Evolutionary conservation across 148 eudicot genomes (phyloP), one percentile per base, ranked within the genome.

Genomic region (Cornus controversa): DNA sequence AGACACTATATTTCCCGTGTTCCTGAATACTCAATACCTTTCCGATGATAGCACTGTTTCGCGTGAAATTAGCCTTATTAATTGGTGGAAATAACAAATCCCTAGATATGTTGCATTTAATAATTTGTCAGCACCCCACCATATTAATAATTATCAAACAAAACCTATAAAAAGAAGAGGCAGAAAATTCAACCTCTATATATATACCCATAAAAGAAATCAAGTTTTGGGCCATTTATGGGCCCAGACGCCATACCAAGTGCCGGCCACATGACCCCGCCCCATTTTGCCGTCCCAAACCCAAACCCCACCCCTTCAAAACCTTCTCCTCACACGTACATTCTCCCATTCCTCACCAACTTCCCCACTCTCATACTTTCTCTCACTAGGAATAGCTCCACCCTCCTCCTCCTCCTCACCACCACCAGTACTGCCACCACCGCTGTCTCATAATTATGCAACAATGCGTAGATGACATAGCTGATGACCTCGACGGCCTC

Each of bases 261-360:
- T 23, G 80, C 80, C 80, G 80, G 75, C 80, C n/a, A 22, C 26
- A 15, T 13, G 54, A 70, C 57, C 72, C 26, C 4, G 24, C 40
- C 29, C 57, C 58, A 28, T 18, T 14, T 65, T 26, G 77, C 77
- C 77, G 37, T 73, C 79, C 74, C 74, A 77, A 77, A 26, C 47
- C 53, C 40, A 0, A 34, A 67, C 18, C 28, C 28, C 22, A 23
- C 26, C 26, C 29, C 29, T 45, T 70, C 23, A 23, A 45, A 70
- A 50, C 25, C 34, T 50, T 15, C 57, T n/a, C 37, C n/a, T n/a
- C 37, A 0, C 31, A 50, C 47, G 1, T 62, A 28, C 9, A 6
- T 8, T 3, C 63, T 22, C 26, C 54, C 34, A 23, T 22, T 22
- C 18, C 10, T 10, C 70, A 24, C 3, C 45, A 40, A 6, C 13